Evolutionary conservation across 192 early-diverging fungal genomes (phyloP).

Genomic region (Coemansia sp.): DNA sequence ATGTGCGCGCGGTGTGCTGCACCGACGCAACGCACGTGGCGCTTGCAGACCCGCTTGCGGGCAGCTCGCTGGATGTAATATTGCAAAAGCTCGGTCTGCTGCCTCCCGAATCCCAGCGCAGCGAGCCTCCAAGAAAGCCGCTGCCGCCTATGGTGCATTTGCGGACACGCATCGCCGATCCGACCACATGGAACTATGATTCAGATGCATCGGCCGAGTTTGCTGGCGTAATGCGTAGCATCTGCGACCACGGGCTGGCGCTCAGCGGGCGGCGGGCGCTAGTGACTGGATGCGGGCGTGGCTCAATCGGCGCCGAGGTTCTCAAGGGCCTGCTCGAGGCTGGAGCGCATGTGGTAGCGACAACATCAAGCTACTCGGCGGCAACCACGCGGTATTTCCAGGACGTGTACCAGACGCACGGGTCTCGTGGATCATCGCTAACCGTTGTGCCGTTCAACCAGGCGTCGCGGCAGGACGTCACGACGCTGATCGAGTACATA

Average conservation of each 20-base stretch:
- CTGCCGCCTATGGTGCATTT: constrained; percentile 67
- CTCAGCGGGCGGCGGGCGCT: constrained; percentile 75
- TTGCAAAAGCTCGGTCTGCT: constrained; percentile 23
- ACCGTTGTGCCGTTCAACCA: constrained; percentile 95
- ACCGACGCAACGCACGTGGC: neutral
- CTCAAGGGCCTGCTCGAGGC: constrained; percentile 83
- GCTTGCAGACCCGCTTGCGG: neutral
- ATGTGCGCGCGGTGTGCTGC: constrained; percentile 9
- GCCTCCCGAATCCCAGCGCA: neutral
- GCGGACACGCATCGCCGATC: constrained; percentile 59
- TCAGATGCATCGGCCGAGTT: constrained; percentile 66
- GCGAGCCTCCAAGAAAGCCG: neutral
- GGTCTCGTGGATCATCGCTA: constrained; percentile 81
- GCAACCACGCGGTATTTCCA: constrained; percentile 82
- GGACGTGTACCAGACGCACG: constrained; percentile 81
- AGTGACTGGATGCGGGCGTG: constrained; percentile 86
- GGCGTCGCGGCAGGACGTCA: constrained; percentile 81
- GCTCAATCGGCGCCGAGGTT: constrained; percentile 90
- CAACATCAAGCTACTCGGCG: constrained; percentile 87
- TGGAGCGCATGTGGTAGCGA: constrained; percentile 86
- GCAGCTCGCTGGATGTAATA: constrained; percentile 12
- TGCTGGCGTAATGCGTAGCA: constrained; percentile 65
- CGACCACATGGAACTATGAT: constrained; percentile 65
- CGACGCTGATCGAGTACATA: constrained; percentile 82
- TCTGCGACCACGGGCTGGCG: constrained; percentile 78